Percentiles rank a stretch among this genome's conserved stretches.
Evolutionary conservation across 108 stramenopile genomes (phyloP).

Genomic region (Discostella stelligeroides): DNA sequence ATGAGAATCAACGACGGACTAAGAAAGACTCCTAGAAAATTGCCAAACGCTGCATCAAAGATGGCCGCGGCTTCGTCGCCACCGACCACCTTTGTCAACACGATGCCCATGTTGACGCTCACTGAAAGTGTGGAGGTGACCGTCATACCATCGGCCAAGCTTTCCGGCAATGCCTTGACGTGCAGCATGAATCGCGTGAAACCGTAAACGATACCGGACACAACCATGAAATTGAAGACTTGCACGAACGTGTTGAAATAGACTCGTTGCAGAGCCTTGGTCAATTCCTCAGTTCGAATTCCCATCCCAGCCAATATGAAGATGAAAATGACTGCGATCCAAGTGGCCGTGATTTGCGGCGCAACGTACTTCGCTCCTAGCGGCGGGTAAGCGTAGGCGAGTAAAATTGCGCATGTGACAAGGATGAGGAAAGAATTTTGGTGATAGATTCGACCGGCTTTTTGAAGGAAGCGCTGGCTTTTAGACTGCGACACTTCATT

Average conservation of each 20-base stretch:
- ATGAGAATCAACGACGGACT: constrained; percentile 59
- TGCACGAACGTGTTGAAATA: constrained; percentile 80
- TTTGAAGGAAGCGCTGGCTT: constrained; percentile 10
- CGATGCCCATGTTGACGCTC: constrained; percentile 83
- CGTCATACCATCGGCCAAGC: constrained; percentile 82
- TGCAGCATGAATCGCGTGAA: constrained; percentile 55
- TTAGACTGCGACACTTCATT: not conserved
- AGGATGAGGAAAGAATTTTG: constrained; percentile 66
- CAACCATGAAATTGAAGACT: constrained; percentile 76
- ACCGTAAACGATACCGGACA: constrained; percentile 64
- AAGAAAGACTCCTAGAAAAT: constrained; percentile 67
- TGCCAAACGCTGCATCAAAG: constrained; percentile 72
- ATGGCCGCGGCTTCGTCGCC: constrained; percentile 90
- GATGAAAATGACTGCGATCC: constrained; percentile 80
- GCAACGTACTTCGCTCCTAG: constrained; percentile 74
- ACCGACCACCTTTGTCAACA: constrained; percentile 72
- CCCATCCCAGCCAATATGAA: constrained; percentile 79
- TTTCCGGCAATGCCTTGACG: constrained; percentile 43
- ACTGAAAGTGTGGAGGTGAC: constrained; percentile 75
- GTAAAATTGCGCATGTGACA: constrained; percentile 57
- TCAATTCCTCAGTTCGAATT: constrained; percentile 80
- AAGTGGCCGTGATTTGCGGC: constrained; percentile 79
- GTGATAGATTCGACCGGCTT: constrained; percentile 24
- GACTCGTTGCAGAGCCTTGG: constrained; percentile 65
- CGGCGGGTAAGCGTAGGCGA: constrained; percentile 85